phyloP scores from a whole-genome alignment of 2,329 filamentous ascomycete species.

The Nemania sp. region DNA sequence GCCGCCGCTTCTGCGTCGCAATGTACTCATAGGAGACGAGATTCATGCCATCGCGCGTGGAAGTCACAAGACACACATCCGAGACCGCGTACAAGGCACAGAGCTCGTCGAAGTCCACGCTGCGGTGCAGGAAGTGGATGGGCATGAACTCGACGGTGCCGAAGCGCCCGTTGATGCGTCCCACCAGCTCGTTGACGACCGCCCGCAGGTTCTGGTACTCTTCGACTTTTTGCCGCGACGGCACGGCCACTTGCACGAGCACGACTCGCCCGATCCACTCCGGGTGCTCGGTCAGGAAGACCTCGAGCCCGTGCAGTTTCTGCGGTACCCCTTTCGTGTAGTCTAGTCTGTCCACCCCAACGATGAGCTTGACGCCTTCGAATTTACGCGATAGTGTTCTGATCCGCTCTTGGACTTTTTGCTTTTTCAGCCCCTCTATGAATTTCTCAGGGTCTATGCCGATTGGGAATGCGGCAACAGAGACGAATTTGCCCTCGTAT shows the following conservation, averaged over 20 bases:
- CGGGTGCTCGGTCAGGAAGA: constrained; percentile 94
- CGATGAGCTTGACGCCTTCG: constrained; percentile 92
- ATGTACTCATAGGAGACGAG: constrained; percentile 98
- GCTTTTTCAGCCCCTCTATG: constrained; percentile 81
- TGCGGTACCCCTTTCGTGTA: constrained; percentile 99
- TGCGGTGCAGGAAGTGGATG: constrained; percentile 98
- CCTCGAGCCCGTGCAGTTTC: constrained; percentile 93
- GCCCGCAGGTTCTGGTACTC: constrained; percentile 96
- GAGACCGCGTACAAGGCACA: constrained; percentile 91
- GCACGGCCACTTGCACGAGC: constrained; percentile 92
- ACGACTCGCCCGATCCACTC: constrained; percentile 99
- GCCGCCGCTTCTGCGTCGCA: constrained; percentile 84
- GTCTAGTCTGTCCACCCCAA: constrained; percentile 93
- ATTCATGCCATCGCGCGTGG: constrained; percentile 98
- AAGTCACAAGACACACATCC: constrained; percentile 89
- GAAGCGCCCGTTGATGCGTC: constrained; percentile 95
- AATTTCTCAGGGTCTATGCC: constrained; percentile 98
- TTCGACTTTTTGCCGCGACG: constrained; percentile 92
- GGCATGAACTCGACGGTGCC: constrained; percentile 98
- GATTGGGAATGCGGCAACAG: constrained; percentile 94
- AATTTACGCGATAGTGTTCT: constrained; percentile 85
- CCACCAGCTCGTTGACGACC: constrained; percentile 94
- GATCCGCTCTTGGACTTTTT: constrained; percentile 86
- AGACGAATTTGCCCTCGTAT: constrained; percentile 84
- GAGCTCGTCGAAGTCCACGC: constrained; percentile 90